A percentile compares a stretch with the other conserved stretches of the same genome.
Evolutionary conservation across 148 eudicot species (phyloP).

Genomic region (Tetragonia tetragonoides): DNA sequence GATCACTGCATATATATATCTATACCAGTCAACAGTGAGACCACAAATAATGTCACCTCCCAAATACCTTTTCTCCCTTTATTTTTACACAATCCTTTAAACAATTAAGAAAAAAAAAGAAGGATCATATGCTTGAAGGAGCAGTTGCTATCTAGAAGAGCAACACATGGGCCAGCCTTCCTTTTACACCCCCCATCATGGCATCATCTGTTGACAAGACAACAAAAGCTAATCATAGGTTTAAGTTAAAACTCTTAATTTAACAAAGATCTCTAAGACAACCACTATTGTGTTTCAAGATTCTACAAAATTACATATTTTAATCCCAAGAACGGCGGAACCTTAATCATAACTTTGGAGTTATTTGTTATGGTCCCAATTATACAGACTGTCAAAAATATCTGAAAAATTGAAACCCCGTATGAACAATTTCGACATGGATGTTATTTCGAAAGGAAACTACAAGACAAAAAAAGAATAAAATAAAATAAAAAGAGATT

Average conservation of each 20-base stretch:
- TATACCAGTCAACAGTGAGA: slow-evolving; percentile 7
- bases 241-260: slow-evolving; percentile 6
- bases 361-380: slow-evolving; percentile 13
- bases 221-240: slow-evolving; percentile 24
- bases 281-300: slow-evolving; percentile 21
- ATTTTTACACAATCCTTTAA: background rate
- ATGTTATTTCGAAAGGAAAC: background rate
- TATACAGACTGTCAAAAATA: slow-evolving; percentile 15
- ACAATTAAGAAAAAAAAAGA: background rate
- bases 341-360: slow-evolving; percentile 8
- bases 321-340: slow-evolving; percentile 27
- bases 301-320: slow-evolving; percentile 16
- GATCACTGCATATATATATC: slow-evolving; percentile 10
- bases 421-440: background rate
- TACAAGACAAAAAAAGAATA: background rate
- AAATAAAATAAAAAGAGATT: background rate
- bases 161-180: slow-evolving; percentile 38
- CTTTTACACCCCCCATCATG: slow-evolving; percentile 15
- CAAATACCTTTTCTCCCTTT: background rate
- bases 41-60: slow-evolving; percentile 17
- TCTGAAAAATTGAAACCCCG: background rate
- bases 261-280: slow-evolving; percentile 26
- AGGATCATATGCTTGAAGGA: slow-evolving; percentile 18
- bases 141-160: slow-evolving; percentile 23
- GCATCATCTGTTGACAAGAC: slow-evolving; percentile 21